A percentile compares a stretch with the other conserved stretches of the same genome.
These are phyloP conservation scores for Venturiaceae sp. DNA, from an alignment of 2,329 filamentous ascomycete genomes.

Conservation along the genomic window DNA sequence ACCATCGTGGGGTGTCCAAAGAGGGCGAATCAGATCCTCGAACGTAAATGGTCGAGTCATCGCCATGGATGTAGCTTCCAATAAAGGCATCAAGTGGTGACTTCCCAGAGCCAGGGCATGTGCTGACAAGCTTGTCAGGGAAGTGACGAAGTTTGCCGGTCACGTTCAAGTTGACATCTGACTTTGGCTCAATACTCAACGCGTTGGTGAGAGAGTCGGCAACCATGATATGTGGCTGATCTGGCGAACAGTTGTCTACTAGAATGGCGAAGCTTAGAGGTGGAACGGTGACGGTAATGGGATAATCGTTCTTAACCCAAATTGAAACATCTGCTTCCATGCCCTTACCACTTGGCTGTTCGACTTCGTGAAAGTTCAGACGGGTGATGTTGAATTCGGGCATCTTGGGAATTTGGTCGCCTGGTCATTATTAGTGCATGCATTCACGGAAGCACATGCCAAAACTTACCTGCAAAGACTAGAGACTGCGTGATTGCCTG, in stretches of 20 bases:
- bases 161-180: slow-evolving; percentile 59
- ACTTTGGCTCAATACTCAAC: slow-evolving; percentile 57
- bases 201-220: slow-evolving; percentile 63
- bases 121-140: slow-evolving; percentile 59
- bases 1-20: slow-evolving; percentile 67
- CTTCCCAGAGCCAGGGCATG: slow-evolving; percentile 65
- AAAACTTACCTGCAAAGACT: slow-evolving; percentile 69
- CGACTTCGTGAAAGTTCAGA: slow-evolving; percentile 67
- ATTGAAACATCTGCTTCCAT: slow-evolving; percentile 76
- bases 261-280: slow-evolving; percentile 76
- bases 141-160: slow-evolving; percentile 64
- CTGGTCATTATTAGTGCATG: slow-evolving; percentile 18
- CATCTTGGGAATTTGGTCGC: slow-evolving; percentile 59
- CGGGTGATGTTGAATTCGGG: slow-evolving; percentile 76
- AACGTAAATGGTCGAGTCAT: slow-evolving; percentile 71
- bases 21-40: slow-evolving; percentile 63
- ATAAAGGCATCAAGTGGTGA: slow-evolving; percentile 82
- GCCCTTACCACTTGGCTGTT: slow-evolving; percentile 44
- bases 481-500: slow-evolving; percentile 67
- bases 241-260: slow-evolving; percentile 66
- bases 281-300: slow-evolving; percentile 67
- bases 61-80: slow-evolving; percentile 70
- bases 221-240: slow-evolving; percentile 66
- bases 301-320: slow-evolving; percentile 64
- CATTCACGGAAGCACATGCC: slow-evolving; percentile 7